Evolutionary conservation across 805 yeast species (phyloP), one percentile per base, ranked within the genome.

Genomic region (Pichia deserticola): DNA sequence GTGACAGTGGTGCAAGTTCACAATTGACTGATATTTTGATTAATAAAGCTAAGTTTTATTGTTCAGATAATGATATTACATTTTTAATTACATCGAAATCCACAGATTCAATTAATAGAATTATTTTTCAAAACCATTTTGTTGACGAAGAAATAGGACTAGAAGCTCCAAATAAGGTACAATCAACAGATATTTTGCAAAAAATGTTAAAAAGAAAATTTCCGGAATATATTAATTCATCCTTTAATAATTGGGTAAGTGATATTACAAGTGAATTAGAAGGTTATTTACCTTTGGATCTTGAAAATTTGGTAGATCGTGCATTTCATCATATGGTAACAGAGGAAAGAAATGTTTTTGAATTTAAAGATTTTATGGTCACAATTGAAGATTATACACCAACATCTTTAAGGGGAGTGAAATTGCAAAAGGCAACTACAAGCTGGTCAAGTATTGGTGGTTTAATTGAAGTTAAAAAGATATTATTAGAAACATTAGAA

Each of bases 391-490:
- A 81, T 0, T 92, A 77, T 57, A 78, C 81, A 1, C 97, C 98
- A 0, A 79, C 95, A 0, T 82, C 88, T 43, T 68, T 92, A 48
- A 76, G 96, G 47, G 96, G 96, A 0, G 95, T 89, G 7, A 88
- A 89, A 61, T 70, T 90, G 10, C 89, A 89, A 56, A 89, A 86
- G 58, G 81, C 92, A 0, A 67, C 80, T 1, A 78, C 82, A 0
- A 76, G 77, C 42, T 92, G 99, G 99, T 59, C 73, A 2, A 96
- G 89, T 57, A 88, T 92, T 55, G 99, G 98, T 7, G 99, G 97
- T 0, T 70, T 92, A 48, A 69, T 69, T 20, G 84, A 81, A 13
- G 93, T 95, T 1, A 92, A 92, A 60, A 72, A 76, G 9, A 71
- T 88, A 0, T 67, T 92, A 9, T 65, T 89, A 46, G 98, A 92